Conservation (phyloP, 805 yeast genomes). For the Scheffersomyces coipomensis region DNA sequence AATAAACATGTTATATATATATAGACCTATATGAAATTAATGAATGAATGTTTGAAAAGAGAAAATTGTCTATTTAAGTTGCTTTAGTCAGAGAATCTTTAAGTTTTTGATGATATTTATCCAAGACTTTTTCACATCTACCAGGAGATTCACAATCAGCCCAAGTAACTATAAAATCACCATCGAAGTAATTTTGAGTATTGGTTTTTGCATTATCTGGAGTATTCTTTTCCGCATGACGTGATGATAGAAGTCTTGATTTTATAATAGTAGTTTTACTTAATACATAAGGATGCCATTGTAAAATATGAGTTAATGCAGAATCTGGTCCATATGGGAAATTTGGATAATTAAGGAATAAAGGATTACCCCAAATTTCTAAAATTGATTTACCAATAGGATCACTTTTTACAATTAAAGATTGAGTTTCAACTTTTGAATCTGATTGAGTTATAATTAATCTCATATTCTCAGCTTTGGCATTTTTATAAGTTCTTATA, state of each 20-base stretch:
- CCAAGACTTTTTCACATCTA: conserved; percentile 53
- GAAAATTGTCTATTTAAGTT: conserved; percentile 1
- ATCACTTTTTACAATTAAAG: conserved; percentile 71
- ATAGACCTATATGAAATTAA: no score
- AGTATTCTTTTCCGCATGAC: conserved; percentile 20
- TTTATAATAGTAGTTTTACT: conserved; percentile 74
- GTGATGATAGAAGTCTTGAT: conserved; percentile 34
- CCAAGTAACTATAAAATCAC: conserved; percentile 69
- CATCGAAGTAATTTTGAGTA: conserved; percentile 42
- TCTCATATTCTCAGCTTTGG: conserved; percentile 52
- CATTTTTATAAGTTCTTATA: conserved; percentile 65
- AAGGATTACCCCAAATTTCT: conserved; percentile 78
- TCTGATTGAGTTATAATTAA: conserved; percentile 71
- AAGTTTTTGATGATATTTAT: conserved; percentile 14
- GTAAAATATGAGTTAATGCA: conserved; percentile 84
- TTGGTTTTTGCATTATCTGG: conserved; percentile 20
- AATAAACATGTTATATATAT: no score
- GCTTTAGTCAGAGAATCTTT: conserved; percentile 6
- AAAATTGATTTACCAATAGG: conserved; percentile 62
- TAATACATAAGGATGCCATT: conserved; percentile 89
- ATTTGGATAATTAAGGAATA: conserved; percentile 63
- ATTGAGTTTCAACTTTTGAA: conserved; percentile 59
- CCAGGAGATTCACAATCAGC: conserved; percentile 50
- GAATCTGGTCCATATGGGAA: conserved; percentile 59
- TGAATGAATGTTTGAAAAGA: not conserved